Percentiles rank a stretch among this genome's conserved stretches.
phyloP scores from a whole-genome alignment of 2,329 filamentous ascomycete species.

The Bipolaris sorokiniana region DNA sequence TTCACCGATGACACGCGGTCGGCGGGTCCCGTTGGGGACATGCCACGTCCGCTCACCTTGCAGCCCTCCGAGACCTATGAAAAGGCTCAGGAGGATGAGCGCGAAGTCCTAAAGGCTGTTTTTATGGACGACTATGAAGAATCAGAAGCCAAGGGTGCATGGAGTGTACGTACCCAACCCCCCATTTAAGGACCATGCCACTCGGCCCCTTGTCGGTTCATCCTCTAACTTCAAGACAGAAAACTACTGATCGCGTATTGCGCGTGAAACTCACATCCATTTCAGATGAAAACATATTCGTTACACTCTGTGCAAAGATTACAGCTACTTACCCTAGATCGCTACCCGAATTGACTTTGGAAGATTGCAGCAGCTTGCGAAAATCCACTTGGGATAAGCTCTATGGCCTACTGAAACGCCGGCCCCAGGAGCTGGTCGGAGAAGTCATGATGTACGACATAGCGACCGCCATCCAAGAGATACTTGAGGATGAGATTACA shows the following conservation, averaged over 20 bases:
- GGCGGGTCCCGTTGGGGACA: slow-evolving; percentile 35
- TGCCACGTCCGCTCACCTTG: slow-evolving; percentile 38
- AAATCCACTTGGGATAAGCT: slow-evolving; percentile 75
- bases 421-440: slow-evolving; percentile 68
- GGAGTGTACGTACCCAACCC: slow-evolving; percentile 69
- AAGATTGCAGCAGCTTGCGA: slow-evolving; percentile 68
- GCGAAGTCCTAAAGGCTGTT: slow-evolving; percentile 83
- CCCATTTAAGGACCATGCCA: not conserved
- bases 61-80: slow-evolving; percentile 68
- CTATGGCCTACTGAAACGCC: slow-evolving; percentile 69
- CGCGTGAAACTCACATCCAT: slow-evolving; percentile 78
- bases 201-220: not conserved
- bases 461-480: slow-evolving; percentile 65
- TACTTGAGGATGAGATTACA: slow-evolving; percentile 85
- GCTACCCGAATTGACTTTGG: slow-evolving; percentile 72
- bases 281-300: slow-evolving; percentile 72
- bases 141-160: slow-evolving; percentile 74
- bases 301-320: slow-evolving; percentile 78
- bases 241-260: slow-evolving; percentile 79
- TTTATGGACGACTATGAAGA: slow-evolving; percentile 87
- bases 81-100: slow-evolving; percentile 85
- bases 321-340: slow-evolving; percentile 93
- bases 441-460: slow-evolving; percentile 71
- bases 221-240: slow-evolving; percentile 54
- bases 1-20: slow-evolving; percentile 29